These are phyloP conservation scores for Fabrea salina DNA, from an alignment of 169 alveolate species.

Conservation along the genomic window DNA sequence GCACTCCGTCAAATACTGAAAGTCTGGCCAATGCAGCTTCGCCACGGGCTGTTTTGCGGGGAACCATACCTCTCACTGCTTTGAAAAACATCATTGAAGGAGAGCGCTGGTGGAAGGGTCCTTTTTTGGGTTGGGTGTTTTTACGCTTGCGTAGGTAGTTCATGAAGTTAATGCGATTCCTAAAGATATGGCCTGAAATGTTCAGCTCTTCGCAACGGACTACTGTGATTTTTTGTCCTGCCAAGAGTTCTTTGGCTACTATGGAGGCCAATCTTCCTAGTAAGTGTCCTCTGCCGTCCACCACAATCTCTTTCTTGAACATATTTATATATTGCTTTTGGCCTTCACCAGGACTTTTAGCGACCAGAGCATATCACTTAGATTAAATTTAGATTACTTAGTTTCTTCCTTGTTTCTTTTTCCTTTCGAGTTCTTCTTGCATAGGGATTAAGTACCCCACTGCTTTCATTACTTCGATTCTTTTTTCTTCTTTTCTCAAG, in stretches of 20 bases:
- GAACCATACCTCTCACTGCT: slow-evolving; percentile 98
- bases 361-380: too few species aligned
- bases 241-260: slow-evolving; percentile 97
- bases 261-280: slow-evolving; percentile 98
- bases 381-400: too few species aligned
- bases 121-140: slow-evolving; percentile 95
- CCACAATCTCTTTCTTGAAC: slow-evolving; percentile 87
- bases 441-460: too few species aligned
- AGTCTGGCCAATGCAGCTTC: slow-evolving; percentile 94
- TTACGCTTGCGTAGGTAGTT: slow-evolving; percentile 93
- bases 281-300: slow-evolving; percentile 98
- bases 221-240: slow-evolving; percentile 95
- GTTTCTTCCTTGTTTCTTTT: too few species aligned
- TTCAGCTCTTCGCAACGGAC: slow-evolving; percentile 97
- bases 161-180: slow-evolving; percentile 92
- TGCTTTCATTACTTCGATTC: too few species aligned
- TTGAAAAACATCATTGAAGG: slow-evolving; percentile 98
- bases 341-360: too few species aligned
- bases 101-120: slow-evolving; percentile 95
- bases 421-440: too few species aligned
- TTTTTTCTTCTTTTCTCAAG: too few species aligned
- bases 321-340: too few species aligned
- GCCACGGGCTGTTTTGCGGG: slow-evolving; percentile 98
- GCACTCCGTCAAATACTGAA: slow-evolving; percentile 94
- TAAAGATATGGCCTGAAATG: slow-evolving; percentile 94